A percentile compares a stretch with the other conserved stretches of the same genome.
Conservation (phyloP, 371 early-diverging fungal genomes). For the Mortierella sp. region DNA sequence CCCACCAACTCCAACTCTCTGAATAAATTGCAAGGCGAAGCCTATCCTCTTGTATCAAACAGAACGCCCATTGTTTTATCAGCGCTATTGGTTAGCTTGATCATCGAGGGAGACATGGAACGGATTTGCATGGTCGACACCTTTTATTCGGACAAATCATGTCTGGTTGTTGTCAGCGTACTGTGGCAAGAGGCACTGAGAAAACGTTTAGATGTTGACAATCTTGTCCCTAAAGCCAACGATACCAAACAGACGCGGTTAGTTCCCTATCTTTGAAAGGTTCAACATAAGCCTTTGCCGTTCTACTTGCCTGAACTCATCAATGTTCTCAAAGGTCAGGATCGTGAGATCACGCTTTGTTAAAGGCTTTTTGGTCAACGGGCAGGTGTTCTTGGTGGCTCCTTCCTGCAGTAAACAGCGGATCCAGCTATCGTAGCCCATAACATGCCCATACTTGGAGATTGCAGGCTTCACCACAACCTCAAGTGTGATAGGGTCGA, state of each 20-base stretch:
- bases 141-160: too few relatives aligned
- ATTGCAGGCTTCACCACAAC: constrained; percentile 93
- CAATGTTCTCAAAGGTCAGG: constrained; percentile 87
- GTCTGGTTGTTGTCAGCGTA: too few relatives aligned
- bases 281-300: too few relatives aligned
- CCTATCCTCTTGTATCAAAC: constrained; percentile 15
- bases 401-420: constrained; percentile 87
- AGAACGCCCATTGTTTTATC: too few relatives aligned
- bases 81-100: too few relatives aligned
- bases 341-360: constrained; percentile 90
- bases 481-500: constrained; percentile 94
- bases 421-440: constrained; percentile 95
- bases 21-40: constrained; percentile 36
- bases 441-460: constrained; percentile 95
- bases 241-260: not conserved
- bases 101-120: too few relatives aligned
- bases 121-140: too few relatives aligned
- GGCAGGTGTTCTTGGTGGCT: constrained; percentile 85
- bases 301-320: constrained; percentile 69
- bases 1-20: constrained; percentile 29
- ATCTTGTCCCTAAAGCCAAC: constrained; percentile 56
- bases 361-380: constrained; percentile 92
- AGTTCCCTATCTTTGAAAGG: too few relatives aligned
- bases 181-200: too few relatives aligned
- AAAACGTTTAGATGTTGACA: constrained; percentile 49